Conservation (phyloP, 768 basidiomycete species). For the Boletus huronensis region DNA sequence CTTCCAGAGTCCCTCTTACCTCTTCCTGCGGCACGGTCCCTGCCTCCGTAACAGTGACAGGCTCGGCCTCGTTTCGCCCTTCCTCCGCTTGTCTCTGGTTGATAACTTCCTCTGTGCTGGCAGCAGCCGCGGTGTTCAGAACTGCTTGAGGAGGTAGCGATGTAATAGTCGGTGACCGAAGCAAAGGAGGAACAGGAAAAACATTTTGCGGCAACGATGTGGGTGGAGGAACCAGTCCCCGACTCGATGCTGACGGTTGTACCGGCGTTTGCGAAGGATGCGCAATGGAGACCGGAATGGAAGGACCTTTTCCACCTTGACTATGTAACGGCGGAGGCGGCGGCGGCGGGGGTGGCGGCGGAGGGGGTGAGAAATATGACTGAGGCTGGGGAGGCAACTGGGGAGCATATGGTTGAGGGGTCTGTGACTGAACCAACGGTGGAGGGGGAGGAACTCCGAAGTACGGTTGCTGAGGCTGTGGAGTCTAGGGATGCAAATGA, state of each 20-base stretch:
- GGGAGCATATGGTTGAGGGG: constrained; percentile 8
- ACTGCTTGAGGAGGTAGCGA: constrained; percentile 17
- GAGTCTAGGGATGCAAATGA: constrained; percentile 1
- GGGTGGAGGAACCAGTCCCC: constrained; percentile 7
- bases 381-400: constrained; percentile 22
- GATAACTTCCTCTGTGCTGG: constrained; percentile 30
- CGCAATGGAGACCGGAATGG: background rate
- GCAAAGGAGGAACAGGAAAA: constrained; percentile 9
- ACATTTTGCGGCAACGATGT: constrained; percentile 1
- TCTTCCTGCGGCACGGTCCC: background rate
- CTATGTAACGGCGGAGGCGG: constrained; percentile 9
- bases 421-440: constrained; percentile 10
- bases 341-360: constrained; percentile 17
- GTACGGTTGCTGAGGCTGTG: constrained; percentile 13
- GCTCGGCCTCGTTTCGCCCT: background rate
- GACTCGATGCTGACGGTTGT: background rate
- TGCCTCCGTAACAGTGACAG: background rate
- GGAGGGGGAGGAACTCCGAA: constrained; percentile 20
- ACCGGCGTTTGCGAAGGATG: constrained; percentile 9
- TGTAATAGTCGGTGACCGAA: constrained; percentile 17
- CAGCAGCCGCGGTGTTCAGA: background rate
- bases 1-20: background rate
- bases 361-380: constrained; percentile 21
- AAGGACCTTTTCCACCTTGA: background rate
- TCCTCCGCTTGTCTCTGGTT: constrained; percentile 44